phyloP scores from a whole-genome alignment of 2,329 filamentous ascomycete genomes.

The Penicillium palitans region DNA sequence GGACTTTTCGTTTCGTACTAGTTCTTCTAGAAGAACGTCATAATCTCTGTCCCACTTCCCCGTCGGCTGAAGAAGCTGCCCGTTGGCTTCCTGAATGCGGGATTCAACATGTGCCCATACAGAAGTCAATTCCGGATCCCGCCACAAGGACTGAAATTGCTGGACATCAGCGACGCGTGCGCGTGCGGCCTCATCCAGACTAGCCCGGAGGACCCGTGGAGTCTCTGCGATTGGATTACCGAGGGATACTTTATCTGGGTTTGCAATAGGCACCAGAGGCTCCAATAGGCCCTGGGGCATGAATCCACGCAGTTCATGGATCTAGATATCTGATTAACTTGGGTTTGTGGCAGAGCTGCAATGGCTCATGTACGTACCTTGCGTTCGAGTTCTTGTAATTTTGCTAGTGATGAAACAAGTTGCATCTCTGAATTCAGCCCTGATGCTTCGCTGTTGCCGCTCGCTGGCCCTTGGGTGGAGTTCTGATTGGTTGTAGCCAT shows the following conservation, averaged over 20 bases:
- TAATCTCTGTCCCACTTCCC: conserved; percentile 47
- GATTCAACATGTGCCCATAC: conserved; percentile 42
- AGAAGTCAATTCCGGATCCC: conserved; percentile 40
- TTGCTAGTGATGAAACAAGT: conserved; percentile 42
- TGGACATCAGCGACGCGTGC: conserved; percentile 40
- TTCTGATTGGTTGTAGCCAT: conserved; percentile 7
- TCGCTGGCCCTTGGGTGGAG: background rate
- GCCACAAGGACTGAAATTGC: conserved; percentile 44
- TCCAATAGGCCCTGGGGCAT: conserved; percentile 44
- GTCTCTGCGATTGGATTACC: conserved; percentile 31
- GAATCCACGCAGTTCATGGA: conserved; percentile 45
- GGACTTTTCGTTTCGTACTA: conserved; percentile 31
- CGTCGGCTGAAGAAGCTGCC: conserved; percentile 38
- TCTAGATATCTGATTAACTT: conserved; percentile 30
- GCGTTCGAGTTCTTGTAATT: conserved; percentile 42
- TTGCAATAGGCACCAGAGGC: conserved; percentile 41
- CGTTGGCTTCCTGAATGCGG: conserved; percentile 39
- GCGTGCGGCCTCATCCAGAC: conserved; percentile 38
- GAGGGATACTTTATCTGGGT: conserved; percentile 27
- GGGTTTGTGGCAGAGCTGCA: background rate
- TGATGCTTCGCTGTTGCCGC: background rate
- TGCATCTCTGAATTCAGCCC: conserved; percentile 37
- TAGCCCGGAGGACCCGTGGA: conserved; percentile 37
- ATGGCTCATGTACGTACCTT: conserved; percentile 22
- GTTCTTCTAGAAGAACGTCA: conserved; percentile 33